Evolutionary conservation across 2,329 filamentous ascomycete genomes (phyloP), one percentile per base, ranked within the genome.

Genomic region (Metarhizium anisopliae): DNA sequence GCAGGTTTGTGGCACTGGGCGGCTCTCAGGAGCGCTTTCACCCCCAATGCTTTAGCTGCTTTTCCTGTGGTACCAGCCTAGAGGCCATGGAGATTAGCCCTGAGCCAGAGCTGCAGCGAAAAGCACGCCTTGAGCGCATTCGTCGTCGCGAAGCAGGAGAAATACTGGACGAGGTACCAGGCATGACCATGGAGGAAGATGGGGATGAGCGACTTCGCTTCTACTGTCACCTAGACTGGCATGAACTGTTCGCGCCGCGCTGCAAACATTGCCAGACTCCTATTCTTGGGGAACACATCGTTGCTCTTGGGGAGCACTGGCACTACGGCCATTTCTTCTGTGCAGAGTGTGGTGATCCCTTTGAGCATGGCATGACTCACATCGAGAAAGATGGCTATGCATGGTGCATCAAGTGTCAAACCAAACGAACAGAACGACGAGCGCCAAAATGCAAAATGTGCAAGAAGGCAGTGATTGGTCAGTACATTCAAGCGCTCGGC

Each of bases 281-380:
- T 3, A 99, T 99, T 65, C 85, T 97, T 62, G 92, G 92, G 47
- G 92, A 97, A 72, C 90, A 97, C 62, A 86, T 96, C 36, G 86
- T 96, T 14, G 94, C 94, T 1, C 90, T 95, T 56, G 94, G 94
- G 1, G 83, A 86, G n/a, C 91, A 96, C 72, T 99, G 90, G 89
- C 94, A 99, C 70, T 89, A 89, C 54, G 94, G 94, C 0, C 94
- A 99, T 73, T 99, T 99, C 75, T 99, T 99, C 80, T 99, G 94
- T 68, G 94, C 94, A 47, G 91, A 99, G 77, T 99, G 94, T 68
- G 94, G 94, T 62, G 93, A 99, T 74, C 93, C 94, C 0, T 99
- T 99, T 68, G 90, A 80, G 61, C 77, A 78, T 51, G 82, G 81
- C 58, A 81, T 79, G 73, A 86, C 83, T 50, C 84, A 86, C 65